phyloP scores from a whole-genome alignment of 1,284 basidiomycete species.

The Lignosus rhinocerotis region DNA sequence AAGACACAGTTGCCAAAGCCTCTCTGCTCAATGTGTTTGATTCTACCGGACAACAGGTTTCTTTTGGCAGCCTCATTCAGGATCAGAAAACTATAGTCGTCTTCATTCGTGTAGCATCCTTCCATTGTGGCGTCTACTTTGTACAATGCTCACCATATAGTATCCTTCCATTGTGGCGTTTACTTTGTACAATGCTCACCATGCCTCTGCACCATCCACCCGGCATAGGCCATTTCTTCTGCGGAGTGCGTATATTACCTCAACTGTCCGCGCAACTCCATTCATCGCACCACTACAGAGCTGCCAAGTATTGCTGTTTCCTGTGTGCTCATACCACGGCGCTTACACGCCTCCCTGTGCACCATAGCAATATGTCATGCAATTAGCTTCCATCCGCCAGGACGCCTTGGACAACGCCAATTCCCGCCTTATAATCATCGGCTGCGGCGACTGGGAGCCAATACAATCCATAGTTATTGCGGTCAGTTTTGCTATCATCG shows the following conservation, averaged over 20 bases:
- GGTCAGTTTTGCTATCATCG: no score
- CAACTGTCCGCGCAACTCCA: background rate
- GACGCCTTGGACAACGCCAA: conserved; percentile 45
- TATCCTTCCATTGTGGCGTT: conserved; percentile 6
- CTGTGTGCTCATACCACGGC: conserved; percentile 5
- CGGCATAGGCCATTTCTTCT: conserved; percentile 63
- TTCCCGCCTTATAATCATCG: conserved; percentile 53
- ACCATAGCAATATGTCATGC: conserved; percentile 52
- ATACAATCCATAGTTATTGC: conserved; percentile 31
- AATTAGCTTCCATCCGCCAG: conserved; percentile 46
- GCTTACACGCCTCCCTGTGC: background rate
- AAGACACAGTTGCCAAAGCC: conserved; percentile 35
- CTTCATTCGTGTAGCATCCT: conserved; percentile 54
- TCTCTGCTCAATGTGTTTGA: conserved; percentile 44
- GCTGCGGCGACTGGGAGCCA: conserved; percentile 61
- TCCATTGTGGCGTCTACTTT: background rate
- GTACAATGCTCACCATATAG: conserved; percentile 5
- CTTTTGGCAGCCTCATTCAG: conserved; percentile 52
- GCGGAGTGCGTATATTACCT: conserved; percentile 45
- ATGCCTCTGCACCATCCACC: background rate
- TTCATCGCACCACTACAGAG: conserved; percentile 27
- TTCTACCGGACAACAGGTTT: conserved; percentile 42
- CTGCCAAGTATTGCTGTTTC: conserved; percentile 40
- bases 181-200: background rate
- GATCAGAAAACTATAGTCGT: conserved; percentile 56